Evolutionary conservation across 1,139 yeast genomes (phyloP), one percentile per base, ranked within the genome.

Genomic region (Pneumocystis carinii): DNA sequence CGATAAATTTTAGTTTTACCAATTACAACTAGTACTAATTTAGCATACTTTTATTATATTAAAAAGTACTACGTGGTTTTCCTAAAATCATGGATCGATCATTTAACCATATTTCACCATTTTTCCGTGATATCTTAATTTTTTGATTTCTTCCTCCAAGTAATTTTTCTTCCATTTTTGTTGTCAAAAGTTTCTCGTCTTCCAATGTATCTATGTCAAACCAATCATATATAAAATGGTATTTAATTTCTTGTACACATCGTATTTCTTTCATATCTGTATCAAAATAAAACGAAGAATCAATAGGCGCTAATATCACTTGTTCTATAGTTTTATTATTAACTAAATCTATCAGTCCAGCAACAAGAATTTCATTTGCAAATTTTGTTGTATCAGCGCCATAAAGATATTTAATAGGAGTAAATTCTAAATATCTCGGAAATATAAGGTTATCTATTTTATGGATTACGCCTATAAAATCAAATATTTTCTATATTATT

Each of bases 321-420:
- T 37, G 59, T 17, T 56, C 41, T 10, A 36, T 17, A 36, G 59
- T 24, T 42, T 42, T 42, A 19, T 42, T 19, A 17, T 56, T 56
- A 37, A 56, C 24, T 10, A 24, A 6, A 36, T 56, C 35, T 56
- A 12, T 14, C 19, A 56, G 8, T 7, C 59, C 59, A 2, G 38
- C 14, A 36, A 36, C 27, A 17, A 56, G 19, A 19, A 56, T 56
- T 10, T 37, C 38, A 17, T 56, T 15, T 24, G 59, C 59, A 37
- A 56, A 56, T 24, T 17, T 56, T 17, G 7, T 37, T 17, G 59
- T 36, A 56, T 37, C 59, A 24, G 24, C 17, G 10, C 59, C 59
- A 56, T 56, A 56, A 37, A 56, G 59, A 36, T 37, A 36, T 56
- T 56, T 56, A 36, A 56, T 12, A 8, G 59, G 37, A 56, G 59